Conservation (phyloP, 2,329 filamentous ascomycete genomes). For the Scedosporium apiospermum region DNA sequence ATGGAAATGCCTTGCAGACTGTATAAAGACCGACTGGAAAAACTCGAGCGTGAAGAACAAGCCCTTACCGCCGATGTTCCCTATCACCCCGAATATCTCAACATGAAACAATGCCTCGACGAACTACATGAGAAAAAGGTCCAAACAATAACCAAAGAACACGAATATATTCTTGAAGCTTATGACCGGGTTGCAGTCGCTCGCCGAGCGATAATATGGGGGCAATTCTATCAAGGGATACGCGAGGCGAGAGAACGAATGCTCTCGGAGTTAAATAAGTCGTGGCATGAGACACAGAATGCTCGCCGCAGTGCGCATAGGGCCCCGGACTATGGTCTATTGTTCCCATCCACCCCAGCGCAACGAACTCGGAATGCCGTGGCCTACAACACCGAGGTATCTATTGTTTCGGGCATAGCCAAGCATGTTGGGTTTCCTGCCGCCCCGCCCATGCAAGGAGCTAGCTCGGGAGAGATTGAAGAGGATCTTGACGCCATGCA, state of each 20-base stretch:
- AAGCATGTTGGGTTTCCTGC: constrained; percentile 96
- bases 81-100: constrained; percentile 86
- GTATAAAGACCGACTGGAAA: constrained; percentile 78
- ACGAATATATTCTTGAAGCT: constrained; percentile 63
- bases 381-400: constrained; percentile 92
- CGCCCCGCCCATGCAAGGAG: constrained; percentile 72
- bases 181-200: constrained; percentile 68
- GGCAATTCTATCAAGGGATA: constrained; percentile 81
- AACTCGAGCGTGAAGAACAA: constrained; percentile 62
- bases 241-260: constrained; percentile 74
- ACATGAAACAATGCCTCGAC: constrained; percentile 81
- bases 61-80: constrained; percentile 49
- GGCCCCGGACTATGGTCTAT: constrained; percentile 71
- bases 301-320: constrained; percentile 75
- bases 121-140: constrained; percentile 74
- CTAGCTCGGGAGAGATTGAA: constrained; percentile 64
- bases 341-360: constrained; percentile 66
- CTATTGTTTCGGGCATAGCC: constrained; percentile 77
- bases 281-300: constrained; percentile 88
- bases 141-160: constrained; percentile 62
- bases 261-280: constrained; percentile 71
- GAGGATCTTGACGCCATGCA: constrained; percentile 85
- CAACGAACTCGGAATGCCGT: constrained; percentile 78
- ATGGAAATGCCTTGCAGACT: constrained; percentile 41
- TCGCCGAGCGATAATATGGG: constrained; percentile 75